Evolutionary conservation across 495 filamentous ascomycete species (phyloP), one percentile per base, ranked within the genome.

Genomic region (Aspergillus leporis): DNA sequence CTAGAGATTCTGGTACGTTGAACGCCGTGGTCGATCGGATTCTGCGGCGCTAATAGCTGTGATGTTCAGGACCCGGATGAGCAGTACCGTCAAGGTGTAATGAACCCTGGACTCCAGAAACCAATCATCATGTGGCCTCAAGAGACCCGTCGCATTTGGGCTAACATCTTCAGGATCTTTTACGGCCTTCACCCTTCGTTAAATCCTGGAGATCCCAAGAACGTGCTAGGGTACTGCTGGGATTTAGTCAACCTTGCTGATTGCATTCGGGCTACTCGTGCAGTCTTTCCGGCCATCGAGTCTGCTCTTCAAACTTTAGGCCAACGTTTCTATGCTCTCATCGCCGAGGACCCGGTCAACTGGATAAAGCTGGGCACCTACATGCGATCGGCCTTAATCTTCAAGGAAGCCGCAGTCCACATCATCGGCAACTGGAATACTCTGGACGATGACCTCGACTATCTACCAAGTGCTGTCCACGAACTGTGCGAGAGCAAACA

Each of bases 351-450:
- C 13, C 76, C 81, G 1, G 61, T 69, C 22, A 56, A 28, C 0
- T 85, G 81, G 81, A 56, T 74, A 16, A 63, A 65, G 32, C 63
- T 82, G 3, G 78, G 65, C 18, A 48, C 49, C 13, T 73, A 70
- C 7, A 62, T 84, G 43, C 68, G 70, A 47, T 80, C 75, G 1
- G 64, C 68, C 31, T 13, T 65, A 9, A 76, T 84, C 41, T 80
- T 78, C 70, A 65, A 72, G 9, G 81, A 83, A 58, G 69, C 76
- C 13, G 62, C 83, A 19, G 66, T 79, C 55, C 80, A 85, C 62
- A 45, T 79, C 30, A 68, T 74, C 1, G 81, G 80, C 0, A 65
- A 69, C 55, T 83, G 72, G 70, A 65, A 71, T 16, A 31, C 65
- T 2, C 32, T 58, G 46, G 60, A 50, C 32, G 61, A 53, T 25